Evolutionary conservation across 768 basidiomycete genomes (phyloP).

Genomic region (Hypholoma sublateritium): DNA sequence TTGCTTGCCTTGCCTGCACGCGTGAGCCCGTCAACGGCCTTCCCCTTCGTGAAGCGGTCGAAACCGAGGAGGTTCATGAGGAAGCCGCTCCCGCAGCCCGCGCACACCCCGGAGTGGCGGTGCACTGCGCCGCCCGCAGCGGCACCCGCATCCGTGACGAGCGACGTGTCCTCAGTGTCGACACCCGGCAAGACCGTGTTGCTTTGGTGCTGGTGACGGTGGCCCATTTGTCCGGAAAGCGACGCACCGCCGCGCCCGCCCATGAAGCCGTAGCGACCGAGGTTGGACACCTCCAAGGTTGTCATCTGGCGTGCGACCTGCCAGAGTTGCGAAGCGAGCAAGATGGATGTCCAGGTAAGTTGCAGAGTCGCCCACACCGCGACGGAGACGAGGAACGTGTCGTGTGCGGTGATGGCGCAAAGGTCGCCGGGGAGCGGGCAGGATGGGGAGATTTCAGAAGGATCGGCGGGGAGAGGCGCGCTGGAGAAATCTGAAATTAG

Average conservation of each 20-base stretch:
- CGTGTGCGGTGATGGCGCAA: constrained; percentile 69
- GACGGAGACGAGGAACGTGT: constrained; percentile 84
- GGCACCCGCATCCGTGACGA: constrained; percentile 27
- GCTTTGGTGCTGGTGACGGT: constrained; percentile 49
- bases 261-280: constrained; percentile 96
- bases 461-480: constrained; percentile 34
- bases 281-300: constrained; percentile 92
- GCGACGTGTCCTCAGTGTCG: constrained; percentile 45
- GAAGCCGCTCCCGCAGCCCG: constrained; percentile 59
- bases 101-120: constrained; percentile 43
- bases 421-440: constrained; percentile 69
- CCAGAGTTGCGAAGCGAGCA: constrained; percentile 86
- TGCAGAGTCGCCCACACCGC: constrained; percentile 88
- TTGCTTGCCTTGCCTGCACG: constrained; percentile 76
- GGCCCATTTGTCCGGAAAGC: constrained; percentile 75
- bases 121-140: constrained; percentile 38
- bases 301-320: constrained; percentile 95
- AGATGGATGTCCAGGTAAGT: constrained; percentile 90
- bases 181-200: constrained; percentile 37
- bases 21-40: constrained; percentile 83
- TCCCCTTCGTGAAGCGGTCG: constrained; percentile 91
- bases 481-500: constrained; percentile 53
- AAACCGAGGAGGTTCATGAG: constrained; percentile 90
- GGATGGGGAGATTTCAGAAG: constrained; percentile 47
- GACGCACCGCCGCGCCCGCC: constrained; percentile 81